Percentiles rank a stretch among this genome's conserved stretches.
Conservation (phyloP, 208 protist species). For the Polymyxa betae region DNA sequence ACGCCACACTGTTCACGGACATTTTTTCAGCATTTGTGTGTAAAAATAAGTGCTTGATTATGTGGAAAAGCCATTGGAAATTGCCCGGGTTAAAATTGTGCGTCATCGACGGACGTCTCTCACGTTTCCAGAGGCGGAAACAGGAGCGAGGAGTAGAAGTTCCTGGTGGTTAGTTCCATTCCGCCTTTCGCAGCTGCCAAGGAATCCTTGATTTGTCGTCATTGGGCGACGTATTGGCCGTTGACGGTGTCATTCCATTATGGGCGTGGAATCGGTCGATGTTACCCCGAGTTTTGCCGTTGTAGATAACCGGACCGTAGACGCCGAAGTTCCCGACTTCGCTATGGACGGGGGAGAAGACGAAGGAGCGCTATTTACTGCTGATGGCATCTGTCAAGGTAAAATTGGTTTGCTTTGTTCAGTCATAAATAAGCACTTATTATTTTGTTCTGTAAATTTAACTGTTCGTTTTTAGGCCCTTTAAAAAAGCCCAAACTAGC, state of each 20-base stretch:
- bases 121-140: too few species aligned
- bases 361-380: not conserved
- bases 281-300: too few species aligned
- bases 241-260: not conserved
- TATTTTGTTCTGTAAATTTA: not conserved
- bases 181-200: too few species aligned
- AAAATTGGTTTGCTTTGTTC: not conserved
- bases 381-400: not conserved
- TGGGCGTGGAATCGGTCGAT: too few species aligned
- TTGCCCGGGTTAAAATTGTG: too few species aligned
- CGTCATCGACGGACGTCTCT: too few species aligned
- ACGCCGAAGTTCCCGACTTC: conserved; percentile 2
- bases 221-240: not conserved
- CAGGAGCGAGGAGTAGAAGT: too few species aligned
- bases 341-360: not conserved
- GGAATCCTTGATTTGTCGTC: not conserved
- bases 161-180: too few species aligned
- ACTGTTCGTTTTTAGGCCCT: not conserved
- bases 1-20: too few species aligned
- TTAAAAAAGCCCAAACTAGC: not conserved
- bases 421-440: not conserved
- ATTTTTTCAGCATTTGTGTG: too few species aligned
- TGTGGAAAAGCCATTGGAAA: too few species aligned
- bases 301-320: not conserved
- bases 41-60: too few species aligned